Base-by-base conservation (phyloP, 2,329 filamentous ascomycete species). In the Nannizziopsis barbatae region DNA sequence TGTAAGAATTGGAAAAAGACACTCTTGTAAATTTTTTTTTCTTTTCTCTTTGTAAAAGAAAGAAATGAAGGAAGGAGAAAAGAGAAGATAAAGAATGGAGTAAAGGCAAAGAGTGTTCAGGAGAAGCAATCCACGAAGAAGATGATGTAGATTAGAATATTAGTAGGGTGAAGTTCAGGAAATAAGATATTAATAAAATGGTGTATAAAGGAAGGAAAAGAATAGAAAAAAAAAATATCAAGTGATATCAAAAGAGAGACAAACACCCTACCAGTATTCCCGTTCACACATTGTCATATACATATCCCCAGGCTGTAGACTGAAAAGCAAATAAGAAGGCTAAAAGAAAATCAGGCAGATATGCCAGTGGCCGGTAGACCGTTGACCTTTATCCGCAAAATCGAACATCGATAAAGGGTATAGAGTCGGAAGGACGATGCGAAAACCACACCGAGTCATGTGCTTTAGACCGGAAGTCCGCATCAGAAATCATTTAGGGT, bases 401-500 rank as follows among this genome's bases (percentile, higher is more conserved):
- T 11, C 33, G 10, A 12, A 36, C 10, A 27, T 36, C 33, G 33
- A 15, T 36, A 36, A 27, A 27, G 22, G 22, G 22, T 27, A 27
- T 27, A 27, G 22, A 27, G 4, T 27, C 22, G 22, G 7, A 27
- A 27, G 22, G 22, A 27, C 22, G 22, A 27, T 27, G 22, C 7
- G 4, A 7, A 27, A 27, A 27, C 3, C 22, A 27, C 22, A 27
- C 22, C 22, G 4, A 27, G 22, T n/a, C n/a, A n/a, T 7, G 22
- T 27, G 22, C 7, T 27, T 27, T 7, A 27, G 27, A 30, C 15
- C 1, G 6, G 22, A 22, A 6, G 4, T 15, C 7, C 17, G 11
- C n/a, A 41, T 50, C 44, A 49, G 31, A 64, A 67, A 53, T 68
- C 63, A 51, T 60, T 65, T 41, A 66, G 63, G 27, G 67, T 67